Conservation (phyloP, 805 yeast species). For the Myxozyma melibiosi region DNA sequence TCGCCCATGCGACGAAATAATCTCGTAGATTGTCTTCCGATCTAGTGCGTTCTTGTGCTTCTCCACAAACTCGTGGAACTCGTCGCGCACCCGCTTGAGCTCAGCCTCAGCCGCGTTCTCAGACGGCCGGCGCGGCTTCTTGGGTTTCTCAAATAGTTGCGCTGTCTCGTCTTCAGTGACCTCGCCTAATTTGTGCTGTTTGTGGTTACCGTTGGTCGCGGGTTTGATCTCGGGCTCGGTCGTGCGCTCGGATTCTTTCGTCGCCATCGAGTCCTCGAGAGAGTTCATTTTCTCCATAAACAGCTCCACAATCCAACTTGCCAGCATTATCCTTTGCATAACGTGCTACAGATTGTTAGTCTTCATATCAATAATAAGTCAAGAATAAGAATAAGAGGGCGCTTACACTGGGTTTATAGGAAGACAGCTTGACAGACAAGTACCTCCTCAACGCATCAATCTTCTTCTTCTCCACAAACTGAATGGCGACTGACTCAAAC, state of each 20-base stretch:
- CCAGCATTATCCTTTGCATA: conserved; percentile 56
- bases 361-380: too few relatives aligned
- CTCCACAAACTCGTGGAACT: conserved; percentile 54
- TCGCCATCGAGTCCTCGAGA: conserved; percentile 45
- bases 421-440: conserved; percentile 48
- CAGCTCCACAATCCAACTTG: conserved; percentile 68
- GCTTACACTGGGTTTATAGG: conserved; percentile 23
- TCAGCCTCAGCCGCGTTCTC: conserved; percentile 37
- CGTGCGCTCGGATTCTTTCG: conserved; percentile 27
- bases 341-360: conserved; percentile 22
- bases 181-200: conserved; percentile 19
- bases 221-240: conserved; percentile 16
- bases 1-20: conserved; percentile 67
- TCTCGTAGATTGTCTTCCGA: conserved; percentile 67
- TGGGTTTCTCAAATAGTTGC: conserved; percentile 45
- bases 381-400: not conserved
- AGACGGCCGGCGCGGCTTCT: conserved; percentile 37
- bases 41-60: conserved; percentile 57
- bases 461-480: conserved; percentile 50
- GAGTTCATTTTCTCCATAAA: conserved; percentile 52
- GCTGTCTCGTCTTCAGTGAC: conserved; percentile 14
- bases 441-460: conserved; percentile 52
- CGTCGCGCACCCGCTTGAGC: conserved; percentile 37
- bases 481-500: conserved; percentile 68
- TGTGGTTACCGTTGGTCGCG: not conserved